Base-by-base conservation (phyloP, 805 yeast genomes). In the Sporopachydermia quercuum region DNA sequence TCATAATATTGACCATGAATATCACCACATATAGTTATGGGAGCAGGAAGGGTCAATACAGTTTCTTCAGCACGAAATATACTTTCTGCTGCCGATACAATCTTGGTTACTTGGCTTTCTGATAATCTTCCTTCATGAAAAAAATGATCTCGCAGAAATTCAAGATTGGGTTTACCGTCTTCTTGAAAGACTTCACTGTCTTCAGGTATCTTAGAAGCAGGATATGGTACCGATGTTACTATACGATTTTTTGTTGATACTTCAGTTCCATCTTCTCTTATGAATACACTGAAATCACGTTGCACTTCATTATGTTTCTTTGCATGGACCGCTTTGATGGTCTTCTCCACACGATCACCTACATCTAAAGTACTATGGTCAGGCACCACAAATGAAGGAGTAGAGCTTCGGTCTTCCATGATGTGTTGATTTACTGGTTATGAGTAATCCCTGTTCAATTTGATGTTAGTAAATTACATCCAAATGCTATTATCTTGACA, bases 1-100 rank as follows among this genome's bases (percentile, higher is more conserved):
- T 89, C 98, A 56, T 71, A 87, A 56, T 73, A 85, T 57, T 89
- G 97, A 14, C 98, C 98, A 58, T 89, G 97, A n/a, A 87, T 71
- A 59, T 89, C 97, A 42, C 98, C 98, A 62, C 96, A 86, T 2
- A 89, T 86, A 0, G 95, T 87, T 2, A 89, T 83, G 1, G 97
- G 98, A 0, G 96, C 93, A 2, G 86, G 87, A 2, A 91, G 80
- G 15, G 68, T 68, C 39, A 89, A 62, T 49, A 89, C 54, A 50
- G 82, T 89, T 4, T 95, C 93, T 52, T 89, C 97, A 33, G 59
- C 54, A 11, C 68, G 55, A 42, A 91, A 65, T 4, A 77, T 55
- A 16, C 63, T 64, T 0, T 86, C 76, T 5, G 93, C 93, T 57
- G 63, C 65, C 15, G 62, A 54, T 35, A 89, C 54, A 40, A 89